A percentile compares a stretch with the other conserved stretches of the same genome.
Evolutionary conservation across 768 basidiomycete species (phyloP).

Genomic region (Mrakia frigida): DNA sequence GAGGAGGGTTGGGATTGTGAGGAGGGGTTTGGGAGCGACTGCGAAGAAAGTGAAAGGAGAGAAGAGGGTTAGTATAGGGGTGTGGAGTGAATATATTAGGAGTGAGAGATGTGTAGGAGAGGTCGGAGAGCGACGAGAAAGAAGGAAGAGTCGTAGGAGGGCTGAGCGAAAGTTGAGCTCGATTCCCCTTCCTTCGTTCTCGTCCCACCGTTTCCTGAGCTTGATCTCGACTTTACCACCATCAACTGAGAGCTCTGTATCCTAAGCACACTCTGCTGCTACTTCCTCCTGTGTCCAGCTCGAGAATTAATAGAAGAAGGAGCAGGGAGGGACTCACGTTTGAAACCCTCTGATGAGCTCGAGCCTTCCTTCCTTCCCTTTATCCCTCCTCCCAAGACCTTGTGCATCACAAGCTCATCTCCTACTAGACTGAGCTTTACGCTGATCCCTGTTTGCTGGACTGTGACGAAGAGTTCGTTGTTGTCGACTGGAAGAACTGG

Average conservation of each 20-base stretch:
- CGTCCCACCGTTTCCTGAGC: too few relatives aligned
- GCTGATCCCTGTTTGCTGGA: background rate
- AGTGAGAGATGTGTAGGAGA: background rate
- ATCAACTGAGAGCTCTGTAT: too few relatives aligned
- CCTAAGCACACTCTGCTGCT: background rate
- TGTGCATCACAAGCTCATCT: background rate
- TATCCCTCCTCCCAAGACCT: background rate
- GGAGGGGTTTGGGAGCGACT: conserved; percentile 10
- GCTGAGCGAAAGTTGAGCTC: too few relatives aligned
- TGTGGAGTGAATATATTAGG: background rate
- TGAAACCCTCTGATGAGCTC: background rate
- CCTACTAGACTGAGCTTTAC: background rate
- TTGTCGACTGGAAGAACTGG: background rate
- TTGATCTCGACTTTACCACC: too few relatives aligned
- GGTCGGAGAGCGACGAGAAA: too few relatives aligned
- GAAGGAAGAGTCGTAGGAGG: too few relatives aligned
- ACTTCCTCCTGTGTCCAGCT: background rate
- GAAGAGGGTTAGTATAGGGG: background rate
- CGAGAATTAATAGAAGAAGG: background rate
- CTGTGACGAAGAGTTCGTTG: background rate
- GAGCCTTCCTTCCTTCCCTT: background rate
- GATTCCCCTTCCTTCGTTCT: too few relatives aligned
- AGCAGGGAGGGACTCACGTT: background rate
- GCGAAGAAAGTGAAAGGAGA: background rate
- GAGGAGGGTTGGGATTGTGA: conserved; percentile 15